These are phyloP conservation scores for Setaria viridis DNA, from an alignment of 202 grass and related monocot species.

Conservation along the genomic window DNA sequence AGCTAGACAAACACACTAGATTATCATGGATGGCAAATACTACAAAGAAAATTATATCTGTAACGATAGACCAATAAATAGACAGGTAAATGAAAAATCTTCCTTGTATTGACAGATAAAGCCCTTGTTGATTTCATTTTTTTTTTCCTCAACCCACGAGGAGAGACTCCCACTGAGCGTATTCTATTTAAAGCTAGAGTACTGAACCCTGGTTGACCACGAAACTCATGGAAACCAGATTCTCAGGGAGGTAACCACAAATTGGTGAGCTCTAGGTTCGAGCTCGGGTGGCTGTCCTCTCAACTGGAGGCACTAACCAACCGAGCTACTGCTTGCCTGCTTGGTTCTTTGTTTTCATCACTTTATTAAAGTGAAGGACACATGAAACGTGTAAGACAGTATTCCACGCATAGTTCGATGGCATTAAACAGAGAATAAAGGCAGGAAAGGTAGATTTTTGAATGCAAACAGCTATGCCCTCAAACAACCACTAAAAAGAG, in stretches of 20 bases:
- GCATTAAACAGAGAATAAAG: background rate
- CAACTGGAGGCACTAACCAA: background rate
- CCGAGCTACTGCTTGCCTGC: background rate
- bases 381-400: constrained; percentile 18
- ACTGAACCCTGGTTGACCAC: background rate
- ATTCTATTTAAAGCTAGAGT: background rate
- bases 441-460: background rate
- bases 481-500: constrained; percentile 19
- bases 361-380: constrained; percentile 11
- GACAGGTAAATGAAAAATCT: constrained; percentile 15
- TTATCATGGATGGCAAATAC: background rate
- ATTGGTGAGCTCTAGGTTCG: background rate
- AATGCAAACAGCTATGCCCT: constrained; percentile 4
- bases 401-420: background rate
- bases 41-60: background rate
- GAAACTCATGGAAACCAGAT: background rate
- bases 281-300: background rate
- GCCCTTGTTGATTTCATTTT: background rate
- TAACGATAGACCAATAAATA: constrained; percentile 7
- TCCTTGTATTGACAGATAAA: background rate
- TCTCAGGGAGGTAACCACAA: background rate
- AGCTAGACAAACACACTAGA: background rate
- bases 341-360: background rate
- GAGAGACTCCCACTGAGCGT: background rate
- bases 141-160: background rate